Percentiles rank a stretch among this genome's conserved stretches.
Conservation (phyloP, 164 flowering plant species). For the Stephania japonica region DNA sequence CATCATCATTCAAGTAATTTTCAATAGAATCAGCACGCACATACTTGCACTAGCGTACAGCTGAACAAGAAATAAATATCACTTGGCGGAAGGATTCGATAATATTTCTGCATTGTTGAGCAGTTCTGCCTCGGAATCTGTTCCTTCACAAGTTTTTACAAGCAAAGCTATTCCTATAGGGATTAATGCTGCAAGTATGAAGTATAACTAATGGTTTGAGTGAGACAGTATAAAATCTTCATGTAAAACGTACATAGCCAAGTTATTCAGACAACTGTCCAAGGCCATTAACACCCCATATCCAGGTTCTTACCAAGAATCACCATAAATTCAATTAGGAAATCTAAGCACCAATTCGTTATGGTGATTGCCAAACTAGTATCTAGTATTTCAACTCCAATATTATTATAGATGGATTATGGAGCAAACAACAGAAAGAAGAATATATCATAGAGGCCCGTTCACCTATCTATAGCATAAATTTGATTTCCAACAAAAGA, state of each 20-base stretch:
- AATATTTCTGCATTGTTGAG: neutral
- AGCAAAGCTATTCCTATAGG: neutral
- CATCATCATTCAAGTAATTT: neutral
- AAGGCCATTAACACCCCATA: neutral
- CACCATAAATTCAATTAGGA: neutral
- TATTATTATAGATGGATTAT: neutral
- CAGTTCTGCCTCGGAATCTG: neutral
- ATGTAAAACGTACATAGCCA: neutral
- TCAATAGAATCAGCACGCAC: too few relatives aligned
- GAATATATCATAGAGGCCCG: neutral
- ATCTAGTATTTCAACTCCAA: neutral
- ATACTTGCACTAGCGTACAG: neutral
- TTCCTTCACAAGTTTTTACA: neutral
- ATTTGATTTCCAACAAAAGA: neutral
- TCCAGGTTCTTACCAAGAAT: neutral
- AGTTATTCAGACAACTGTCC: neutral
- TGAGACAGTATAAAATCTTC: neutral
- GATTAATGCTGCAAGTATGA: neutral
- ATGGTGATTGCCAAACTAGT: neutral
- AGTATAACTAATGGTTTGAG: too few relatives aligned
- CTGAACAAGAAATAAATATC: neutral
- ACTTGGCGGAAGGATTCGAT: neutral
- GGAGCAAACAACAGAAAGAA: neutral
- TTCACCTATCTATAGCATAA: neutral
- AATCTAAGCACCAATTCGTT: neutral